phyloP scores from a whole-genome alignment of 139 green algal species.

The Chlamydomonas sp. region DNA sequence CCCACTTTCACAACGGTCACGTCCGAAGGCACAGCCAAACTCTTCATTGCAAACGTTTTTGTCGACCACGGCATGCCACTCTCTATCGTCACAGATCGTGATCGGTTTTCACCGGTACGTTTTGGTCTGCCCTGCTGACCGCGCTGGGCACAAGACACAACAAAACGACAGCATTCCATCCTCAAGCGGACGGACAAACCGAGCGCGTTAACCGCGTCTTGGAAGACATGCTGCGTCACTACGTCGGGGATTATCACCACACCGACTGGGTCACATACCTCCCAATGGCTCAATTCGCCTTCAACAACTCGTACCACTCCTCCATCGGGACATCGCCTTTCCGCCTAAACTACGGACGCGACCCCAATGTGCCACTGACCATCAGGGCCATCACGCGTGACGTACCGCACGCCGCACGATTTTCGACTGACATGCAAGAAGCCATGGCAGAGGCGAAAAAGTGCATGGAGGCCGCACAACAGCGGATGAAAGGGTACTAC shows the following conservation, averaged over 20 bases:
- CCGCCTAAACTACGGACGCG: constrained; percentile 30
- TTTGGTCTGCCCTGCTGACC: constrained; percentile 20
- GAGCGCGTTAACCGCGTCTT: constrained; percentile 48
- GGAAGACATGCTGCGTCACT: constrained; percentile 47
- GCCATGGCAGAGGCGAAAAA: not conserved
- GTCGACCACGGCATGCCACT: constrained; percentile 3
- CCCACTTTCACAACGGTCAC: too few relatives aligned
- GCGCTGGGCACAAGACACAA: not conserved
- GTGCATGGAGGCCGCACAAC: constrained; percentile 13
- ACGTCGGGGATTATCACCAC: constrained; percentile 21
- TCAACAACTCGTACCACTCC: constrained; percentile 35
- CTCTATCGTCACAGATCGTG: constrained; percentile 1
- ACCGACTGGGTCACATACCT: constrained; percentile 44
- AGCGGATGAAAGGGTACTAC: constrained; percentile 8
- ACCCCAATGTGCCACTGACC: constrained; percentile 24
- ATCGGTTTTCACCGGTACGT: constrained; percentile 11
- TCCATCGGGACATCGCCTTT: constrained; percentile 29
- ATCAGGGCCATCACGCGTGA: constrained; percentile 2
- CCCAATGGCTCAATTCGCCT: constrained; percentile 37
- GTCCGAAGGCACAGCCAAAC: too few relatives aligned
- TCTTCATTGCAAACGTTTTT: too few relatives aligned
- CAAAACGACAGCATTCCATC: constrained; percentile 13
- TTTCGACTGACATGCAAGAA: not conserved
- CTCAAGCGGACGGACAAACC: constrained; percentile 50
- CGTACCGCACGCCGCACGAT: constrained; percentile 1